Evolutionary conservation across 1,284 basidiomycete species (phyloP).

Genomic region (Leucoagaricus sp.): DNA sequence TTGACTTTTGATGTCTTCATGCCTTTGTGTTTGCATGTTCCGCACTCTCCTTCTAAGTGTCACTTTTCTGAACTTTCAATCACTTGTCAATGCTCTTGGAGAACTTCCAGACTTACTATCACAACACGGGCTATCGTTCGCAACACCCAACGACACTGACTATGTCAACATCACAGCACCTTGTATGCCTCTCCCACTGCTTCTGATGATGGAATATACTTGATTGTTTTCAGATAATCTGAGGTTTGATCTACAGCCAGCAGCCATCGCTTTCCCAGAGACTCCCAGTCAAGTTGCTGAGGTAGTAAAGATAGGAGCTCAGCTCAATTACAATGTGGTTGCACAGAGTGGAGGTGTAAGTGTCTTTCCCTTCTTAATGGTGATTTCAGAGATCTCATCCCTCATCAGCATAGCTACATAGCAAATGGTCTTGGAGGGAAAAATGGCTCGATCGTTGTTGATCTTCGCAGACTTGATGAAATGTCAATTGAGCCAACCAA

Average conservation of each 20-base stretch:
- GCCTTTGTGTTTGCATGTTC: too few relatives aligned
- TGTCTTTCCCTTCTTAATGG: not conserved
- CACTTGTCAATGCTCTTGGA: not conserved
- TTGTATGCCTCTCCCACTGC: slow-evolving; percentile 21
- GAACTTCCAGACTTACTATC: not conserved
- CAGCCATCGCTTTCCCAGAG: slow-evolving; percentile 36
- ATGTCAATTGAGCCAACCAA: slow-evolving; percentile 31
- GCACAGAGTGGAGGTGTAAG: slow-evolving; percentile 43
- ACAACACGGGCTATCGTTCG: slow-evolving; percentile 4
- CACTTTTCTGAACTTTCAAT: too few relatives aligned
- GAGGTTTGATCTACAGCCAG: slow-evolving; percentile 37
- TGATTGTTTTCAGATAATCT: slow-evolving; percentile 32
- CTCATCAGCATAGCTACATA: slow-evolving; percentile 40
- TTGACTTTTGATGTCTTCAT: too few relatives aligned
- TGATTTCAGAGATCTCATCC: not conserved
- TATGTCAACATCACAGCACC: slow-evolving; percentile 29
- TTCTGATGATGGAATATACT: not conserved
- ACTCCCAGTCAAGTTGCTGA: slow-evolving; percentile 43
- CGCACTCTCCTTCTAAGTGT: too few relatives aligned
- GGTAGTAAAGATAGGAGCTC: slow-evolving; percentile 37
- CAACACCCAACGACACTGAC: slow-evolving; percentile 15
- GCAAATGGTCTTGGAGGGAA: slow-evolving; percentile 44
- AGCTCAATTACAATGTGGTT: slow-evolving; percentile 32
- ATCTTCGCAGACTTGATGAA: slow-evolving; percentile 37
- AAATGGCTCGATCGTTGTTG: slow-evolving; percentile 40